Evolutionary conservation across 805 yeast species (phyloP), one percentile per base, ranked within the genome.

Genomic region (Wickerhamomyces bovis): DNA sequence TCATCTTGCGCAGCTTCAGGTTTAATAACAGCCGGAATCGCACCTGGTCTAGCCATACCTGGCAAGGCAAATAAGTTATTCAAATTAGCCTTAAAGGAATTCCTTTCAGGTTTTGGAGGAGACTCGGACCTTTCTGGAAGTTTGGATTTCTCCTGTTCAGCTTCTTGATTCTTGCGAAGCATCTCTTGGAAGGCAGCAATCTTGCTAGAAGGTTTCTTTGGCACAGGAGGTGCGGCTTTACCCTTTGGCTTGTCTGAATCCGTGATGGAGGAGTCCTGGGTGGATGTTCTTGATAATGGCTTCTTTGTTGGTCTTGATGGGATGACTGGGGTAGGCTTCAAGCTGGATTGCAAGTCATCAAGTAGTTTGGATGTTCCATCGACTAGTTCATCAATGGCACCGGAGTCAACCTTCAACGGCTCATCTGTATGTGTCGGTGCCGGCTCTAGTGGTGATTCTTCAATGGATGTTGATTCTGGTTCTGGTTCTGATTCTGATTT

Each of bases 181-280:
- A 83, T 79, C 57, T 83, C 85, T 58, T 85, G 95, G 62, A 85
- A 85, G 0, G 89, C 89, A 1, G 90, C 89, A 49, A 85, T 85
- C 51, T 75, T 83, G 1, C 89, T 81, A 0, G 92, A 84, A 16
- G 88, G 80, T 55, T 85, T 85, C 56, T 84, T 84, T 3, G 92
- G 92, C 21, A 81, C 81, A 26, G 80, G 83, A 6, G 89, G 89
- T 13, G 88, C 77, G 2, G 70, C 68, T 38, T 56, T 60, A 35
- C 31, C 15, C 20, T 19, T 28, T 28, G 42, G 10, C 35, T 41
- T 41, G 1, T 39, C 35, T 21, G 51, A 47, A 22, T 49, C 47
- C 10, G 42, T 31, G n/a, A 9, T 9, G 5, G 48, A 41, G 5
- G 48, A 41, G 6, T 47, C 46, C 16, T 38, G 20, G 8, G 50